phyloP scores from a whole-genome alignment of 768 basidiomycete genomes.

The Cantharellus cinnabarinus region DNA sequence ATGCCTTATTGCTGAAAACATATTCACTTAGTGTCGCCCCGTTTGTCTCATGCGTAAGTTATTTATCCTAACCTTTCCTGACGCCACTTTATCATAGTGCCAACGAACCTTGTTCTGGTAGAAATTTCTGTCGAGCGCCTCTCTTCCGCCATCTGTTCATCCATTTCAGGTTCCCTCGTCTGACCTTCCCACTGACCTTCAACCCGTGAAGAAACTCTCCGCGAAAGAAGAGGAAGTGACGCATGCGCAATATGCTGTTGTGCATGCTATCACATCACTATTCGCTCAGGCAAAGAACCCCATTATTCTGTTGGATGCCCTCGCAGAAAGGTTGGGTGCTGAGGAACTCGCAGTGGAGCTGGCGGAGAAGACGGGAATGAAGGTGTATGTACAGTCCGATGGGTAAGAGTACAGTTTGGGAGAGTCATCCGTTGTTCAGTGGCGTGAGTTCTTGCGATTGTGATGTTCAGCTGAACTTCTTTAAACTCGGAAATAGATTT shows the following conservation, averaged over 20 bases:
- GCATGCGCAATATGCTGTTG: slow-evolving; percentile 1
- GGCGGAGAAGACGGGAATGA: slow-evolving; percentile 46
- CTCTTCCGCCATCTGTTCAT: slow-evolving; percentile 17
- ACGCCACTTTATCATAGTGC: slow-evolving; percentile 20
- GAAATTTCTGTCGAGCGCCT: slow-evolving; percentile 49
- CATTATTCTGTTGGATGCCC: slow-evolving; percentile 14
- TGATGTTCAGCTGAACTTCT: not conserved
- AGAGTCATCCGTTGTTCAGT: slow-evolving; percentile 14
- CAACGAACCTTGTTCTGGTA: slow-evolving; percentile 56
- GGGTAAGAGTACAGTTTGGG: slow-evolving; percentile 63
- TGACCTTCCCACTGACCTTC: not conserved
- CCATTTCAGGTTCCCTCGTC: not conserved
- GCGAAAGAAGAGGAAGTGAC: slow-evolving; percentile 10
- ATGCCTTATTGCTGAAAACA: not conserved
- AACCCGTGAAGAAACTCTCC: slow-evolving; percentile 12
- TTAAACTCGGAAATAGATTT: slow-evolving; percentile 17
- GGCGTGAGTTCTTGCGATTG: not conserved
- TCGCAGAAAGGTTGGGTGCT: slow-evolving; percentile 11
- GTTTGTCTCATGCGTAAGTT: slow-evolving; percentile 44
- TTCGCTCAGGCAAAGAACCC: slow-evolving; percentile 31
- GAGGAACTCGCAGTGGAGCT: slow-evolving; percentile 50
- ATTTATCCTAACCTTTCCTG: not conserved
- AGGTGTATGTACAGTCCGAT: slow-evolving; percentile 55
- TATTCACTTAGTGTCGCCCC: slow-evolving; percentile 40
- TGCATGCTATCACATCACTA: not conserved